Evolutionary conservation across 2,329 filamentous ascomycete species (phyloP).

Genomic region (Paracoccidioides lutzii): DNA sequence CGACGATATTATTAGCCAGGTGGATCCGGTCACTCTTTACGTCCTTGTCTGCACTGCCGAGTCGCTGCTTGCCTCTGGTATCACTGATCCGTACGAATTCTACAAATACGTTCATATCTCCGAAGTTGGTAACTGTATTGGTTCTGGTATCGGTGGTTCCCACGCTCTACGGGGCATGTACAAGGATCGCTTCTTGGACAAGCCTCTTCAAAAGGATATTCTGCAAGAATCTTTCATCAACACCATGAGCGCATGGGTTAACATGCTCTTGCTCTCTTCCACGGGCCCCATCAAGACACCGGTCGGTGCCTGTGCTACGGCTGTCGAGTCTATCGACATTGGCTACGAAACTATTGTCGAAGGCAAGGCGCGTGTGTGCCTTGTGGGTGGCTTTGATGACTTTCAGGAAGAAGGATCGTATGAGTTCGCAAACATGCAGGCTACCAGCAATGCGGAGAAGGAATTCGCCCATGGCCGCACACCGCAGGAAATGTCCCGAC

Average conservation of each 20-base stretch:
- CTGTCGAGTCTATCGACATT: slow-evolving; percentile 93
- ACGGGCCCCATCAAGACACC: slow-evolving; percentile 98
- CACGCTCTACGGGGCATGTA: slow-evolving; percentile 93
- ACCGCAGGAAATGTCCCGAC: slow-evolving; percentile 93
- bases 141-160: slow-evolving; percentile 95
- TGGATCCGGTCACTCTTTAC: slow-evolving; percentile 91
- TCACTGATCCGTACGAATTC: slow-evolving; percentile 98
- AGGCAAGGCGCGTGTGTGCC: slow-evolving; percentile 92
- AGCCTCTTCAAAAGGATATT: slow-evolving; percentile 96
- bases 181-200: slow-evolving; percentile 92
- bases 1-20: slow-evolving; percentile 94
- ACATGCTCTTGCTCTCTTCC: slow-evolving; percentile 95
- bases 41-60: slow-evolving; percentile 90
- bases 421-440: slow-evolving; percentile 99
- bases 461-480: slow-evolving; percentile 93
- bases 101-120: slow-evolving; percentile 99
- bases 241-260: slow-evolving; percentile 99
- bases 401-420: slow-evolving; percentile 99
- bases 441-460: slow-evolving; percentile 93
- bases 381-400: slow-evolving; percentile 98
- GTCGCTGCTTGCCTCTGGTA: slow-evolving; percentile 78
- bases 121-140: slow-evolving; percentile 94
- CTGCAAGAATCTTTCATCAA: slow-evolving; percentile 99
- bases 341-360: slow-evolving; percentile 98
- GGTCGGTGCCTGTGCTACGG: slow-evolving; percentile 91